phyloP scores from a whole-genome alignment of 1,284 basidiomycete species.

The Amylostereum areolatum region DNA sequence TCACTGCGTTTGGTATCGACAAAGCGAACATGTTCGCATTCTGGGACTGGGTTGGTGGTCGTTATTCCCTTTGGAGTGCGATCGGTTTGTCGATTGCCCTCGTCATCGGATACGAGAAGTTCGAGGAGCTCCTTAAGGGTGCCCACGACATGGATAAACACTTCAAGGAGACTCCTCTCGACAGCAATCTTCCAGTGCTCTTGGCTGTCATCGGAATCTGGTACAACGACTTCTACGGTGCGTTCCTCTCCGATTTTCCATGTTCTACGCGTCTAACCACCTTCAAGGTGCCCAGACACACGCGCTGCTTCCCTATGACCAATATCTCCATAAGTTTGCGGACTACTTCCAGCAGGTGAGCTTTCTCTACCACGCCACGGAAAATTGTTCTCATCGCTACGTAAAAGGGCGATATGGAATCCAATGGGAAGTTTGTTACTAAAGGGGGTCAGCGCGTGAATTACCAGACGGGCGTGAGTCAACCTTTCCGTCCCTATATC shows the following conservation, averaged over 20 bases:
- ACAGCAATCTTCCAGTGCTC: constrained; percentile 90
- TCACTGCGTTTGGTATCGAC: constrained; percentile 92
- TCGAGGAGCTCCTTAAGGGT: constrained; percentile 84
- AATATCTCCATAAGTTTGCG: constrained; percentile 98
- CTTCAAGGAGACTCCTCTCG: constrained; percentile 84
- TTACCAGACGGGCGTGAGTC: constrained; percentile 91
- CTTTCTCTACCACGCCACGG: neutral
- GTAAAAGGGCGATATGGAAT: constrained; percentile 91
- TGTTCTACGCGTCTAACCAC: neutral
- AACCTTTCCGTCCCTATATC: neutral
- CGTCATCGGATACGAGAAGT: constrained; percentile 92
- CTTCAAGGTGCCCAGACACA: constrained; percentile 81
- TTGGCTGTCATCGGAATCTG: constrained; percentile 92
- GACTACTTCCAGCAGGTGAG: constrained; percentile 97
- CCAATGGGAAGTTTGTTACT: constrained; percentile 95
- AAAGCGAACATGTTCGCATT: constrained; percentile 98
- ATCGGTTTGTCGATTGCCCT: constrained; percentile 95
- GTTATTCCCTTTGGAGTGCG: constrained; percentile 97
- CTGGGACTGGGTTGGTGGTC: constrained; percentile 99
- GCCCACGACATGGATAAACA: constrained; percentile 98
- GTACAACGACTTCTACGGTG: constrained; percentile 98
- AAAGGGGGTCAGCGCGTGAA: constrained; percentile 89
- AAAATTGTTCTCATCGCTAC: neutral
- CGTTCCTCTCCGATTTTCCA: constrained; percentile 10
- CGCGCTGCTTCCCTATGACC: constrained; percentile 94